Base-by-base conservation (phyloP, 2,329 filamentous ascomycete species). In the Colletotrichum caudatum region DNA sequence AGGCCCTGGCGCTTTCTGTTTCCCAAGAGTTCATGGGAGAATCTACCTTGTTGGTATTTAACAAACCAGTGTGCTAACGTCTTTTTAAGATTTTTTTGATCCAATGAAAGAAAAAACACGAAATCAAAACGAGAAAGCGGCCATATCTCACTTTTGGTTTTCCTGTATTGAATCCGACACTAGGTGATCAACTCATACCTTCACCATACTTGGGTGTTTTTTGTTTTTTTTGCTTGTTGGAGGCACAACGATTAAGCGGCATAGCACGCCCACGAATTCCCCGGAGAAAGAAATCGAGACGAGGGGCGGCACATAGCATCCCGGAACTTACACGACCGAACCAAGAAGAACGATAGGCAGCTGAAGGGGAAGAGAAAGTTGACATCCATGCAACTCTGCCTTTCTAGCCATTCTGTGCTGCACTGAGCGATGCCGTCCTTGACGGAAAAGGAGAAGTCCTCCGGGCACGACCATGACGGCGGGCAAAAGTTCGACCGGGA, bases 381-480 rank as follows among this genome's bases (percentile, higher is more conserved):
- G 23, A 9, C 41, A 23, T 51, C 53, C 44, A 69, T 69, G 39
- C 53, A 35, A 69, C 53, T 23, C 41, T 26, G 8, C 29, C 46
- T 48, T 3, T 5, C 12, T 4, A n/a, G 20, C 18, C 46, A 0
- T 23, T 12, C 20, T 48, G 39, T 23, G 18, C 33, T 16, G 16
- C 35, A 23, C 48, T 44, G 37, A 23, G 44, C 58, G 9, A 71
- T 69, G 64, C n/a, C 8, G 41, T 54, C 59, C 37, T 26, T 39
- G n/a, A 23, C 69, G 53, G 69, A 71, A 7, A 60, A 56, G 9
- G 58, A 64, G n/a, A 64, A 68, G 64, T 29, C 37, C 53, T 12
- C 59, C 35, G 65, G 65, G 18, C 29, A 12, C 53, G 7, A 11
- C 2, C 4, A 37, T 7, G 41, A 2, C 14, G 39, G 39, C 44